Conservation (phyloP, 2,329 filamentous ascomycete genomes). For the Botrytis pseudocinerea region DNA sequence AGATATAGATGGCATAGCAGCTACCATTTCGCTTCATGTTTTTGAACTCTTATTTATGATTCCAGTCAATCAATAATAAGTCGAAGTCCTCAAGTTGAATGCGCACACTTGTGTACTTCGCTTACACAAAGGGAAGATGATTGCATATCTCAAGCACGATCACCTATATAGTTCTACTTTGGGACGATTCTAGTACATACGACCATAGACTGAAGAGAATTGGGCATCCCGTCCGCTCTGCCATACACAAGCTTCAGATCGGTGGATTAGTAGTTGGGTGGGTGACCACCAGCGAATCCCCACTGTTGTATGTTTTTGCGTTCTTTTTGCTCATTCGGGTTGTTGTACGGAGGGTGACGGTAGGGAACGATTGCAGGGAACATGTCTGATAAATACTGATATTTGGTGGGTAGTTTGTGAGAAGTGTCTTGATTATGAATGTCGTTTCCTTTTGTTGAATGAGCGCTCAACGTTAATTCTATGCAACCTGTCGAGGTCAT, state of each 20-base stretch:
- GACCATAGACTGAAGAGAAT: neutral
- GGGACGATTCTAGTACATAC: rapidly evolving
- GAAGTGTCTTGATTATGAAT: neutral
- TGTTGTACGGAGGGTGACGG: neutral
- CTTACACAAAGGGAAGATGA: neutral
- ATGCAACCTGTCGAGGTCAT: no score
- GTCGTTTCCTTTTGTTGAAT: neutral
- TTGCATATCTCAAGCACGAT: rapidly evolving
- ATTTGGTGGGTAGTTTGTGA: neutral
- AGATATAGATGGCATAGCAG: no score
- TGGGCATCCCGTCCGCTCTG: neutral
- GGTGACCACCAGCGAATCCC: neutral
- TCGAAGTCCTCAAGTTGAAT: no score
- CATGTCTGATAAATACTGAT: neutral
- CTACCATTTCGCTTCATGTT: no score
- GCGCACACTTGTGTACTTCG: no score
- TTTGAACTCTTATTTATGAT: no score
- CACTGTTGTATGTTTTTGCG: neutral
- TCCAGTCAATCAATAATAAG: no score
- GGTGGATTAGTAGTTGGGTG: neutral
- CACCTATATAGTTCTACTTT: neutral
- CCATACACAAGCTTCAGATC: neutral
- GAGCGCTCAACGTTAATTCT: neutral
- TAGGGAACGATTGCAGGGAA: no score
- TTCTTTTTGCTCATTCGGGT: neutral